Evolutionary conservation across 345 rosid species (phyloP).

Genomic region (Noccaea bulbosa): DNA sequence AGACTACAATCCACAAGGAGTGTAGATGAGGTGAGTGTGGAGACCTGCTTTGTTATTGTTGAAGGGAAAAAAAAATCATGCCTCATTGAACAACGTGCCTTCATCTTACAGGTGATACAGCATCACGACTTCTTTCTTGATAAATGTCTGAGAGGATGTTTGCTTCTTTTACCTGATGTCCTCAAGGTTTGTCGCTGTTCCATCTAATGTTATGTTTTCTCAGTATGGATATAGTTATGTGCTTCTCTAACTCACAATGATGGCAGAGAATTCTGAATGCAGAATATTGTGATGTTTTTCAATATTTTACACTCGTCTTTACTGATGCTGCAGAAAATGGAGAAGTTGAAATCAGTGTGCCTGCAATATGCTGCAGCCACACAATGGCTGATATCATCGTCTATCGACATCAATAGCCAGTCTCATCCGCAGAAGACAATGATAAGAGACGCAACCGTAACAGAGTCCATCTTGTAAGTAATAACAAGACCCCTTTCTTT

Average conservation of each 20-base stretch:
- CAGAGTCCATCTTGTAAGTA: constrained; percentile 86
- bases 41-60: constrained; percentile 11
- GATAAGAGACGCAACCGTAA: constrained; percentile 58
- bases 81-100: constrained; percentile 23
- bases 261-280: constrained; percentile 6
- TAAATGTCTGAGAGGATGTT: constrained; percentile 90
- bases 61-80: not conserved
- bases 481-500: constrained; percentile 1
- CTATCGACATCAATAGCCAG: constrained; percentile 59
- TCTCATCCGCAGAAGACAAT: constrained; percentile 53
- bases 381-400: constrained; percentile 93
- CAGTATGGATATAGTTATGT: constrained; percentile 1
- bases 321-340: constrained; percentile 78
- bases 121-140: constrained; percentile 92
- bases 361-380: constrained; percentile 92
- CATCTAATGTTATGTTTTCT: not conserved
- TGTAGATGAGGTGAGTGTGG: constrained; percentile 75
- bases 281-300: not conserved
- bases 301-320: not conserved
- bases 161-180: constrained; percentile 91
- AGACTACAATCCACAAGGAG: constrained; percentile 78
- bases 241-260: not conserved
- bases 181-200: constrained; percentile 66
- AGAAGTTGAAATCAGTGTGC: constrained; percentile 81
- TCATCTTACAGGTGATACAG: constrained; percentile 72